These are phyloP conservation scores for Massarina eburnea DNA, from an alignment of 2,329 filamentous ascomycete species.

Conservation along the genomic window DNA sequence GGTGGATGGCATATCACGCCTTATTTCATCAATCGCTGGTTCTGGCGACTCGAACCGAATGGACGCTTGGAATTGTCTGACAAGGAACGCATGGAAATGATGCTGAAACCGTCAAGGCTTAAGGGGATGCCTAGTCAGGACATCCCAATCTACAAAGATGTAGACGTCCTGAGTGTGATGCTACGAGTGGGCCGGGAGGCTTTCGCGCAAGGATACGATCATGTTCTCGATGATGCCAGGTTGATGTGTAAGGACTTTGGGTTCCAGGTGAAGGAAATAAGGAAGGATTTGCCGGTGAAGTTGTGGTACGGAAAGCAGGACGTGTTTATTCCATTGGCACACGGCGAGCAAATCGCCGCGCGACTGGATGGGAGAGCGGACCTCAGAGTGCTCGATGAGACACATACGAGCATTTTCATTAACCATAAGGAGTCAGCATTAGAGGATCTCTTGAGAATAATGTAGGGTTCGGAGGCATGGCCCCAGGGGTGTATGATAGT, in stretches of 20 bases:
- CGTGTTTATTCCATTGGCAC: slow-evolving; percentile 34
- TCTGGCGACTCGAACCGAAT: slow-evolving; percentile 19
- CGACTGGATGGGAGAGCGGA: slow-evolving; percentile 33
- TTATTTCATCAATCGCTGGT: slow-evolving; percentile 22
- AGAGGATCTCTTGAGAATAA: neutral
- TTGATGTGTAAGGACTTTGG: slow-evolving; percentile 31
- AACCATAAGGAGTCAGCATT: neutral
- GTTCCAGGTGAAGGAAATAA: slow-evolving; percentile 41
- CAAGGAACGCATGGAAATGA: slow-evolving; percentile 28
- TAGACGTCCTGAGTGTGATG: slow-evolving; percentile 20
- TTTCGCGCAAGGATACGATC: slow-evolving; percentile 36
- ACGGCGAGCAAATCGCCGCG: slow-evolving; percentile 35
- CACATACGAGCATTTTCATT: slow-evolving; percentile 21
- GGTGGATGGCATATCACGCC: slow-evolving; percentile 31
- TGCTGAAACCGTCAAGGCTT: slow-evolving; percentile 11
- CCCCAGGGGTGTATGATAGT: neutral
- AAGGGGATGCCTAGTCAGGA: slow-evolving; percentile 22
- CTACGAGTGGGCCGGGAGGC: slow-evolving; percentile 23
- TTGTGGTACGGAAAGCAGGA: slow-evolving; percentile 43
- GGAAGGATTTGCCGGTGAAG: slow-evolving; percentile 38
- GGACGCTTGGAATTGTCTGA: slow-evolving; percentile 38
- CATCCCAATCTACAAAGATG: slow-evolving; percentile 20
- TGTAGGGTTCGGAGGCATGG: neutral
- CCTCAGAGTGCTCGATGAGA: slow-evolving; percentile 38
- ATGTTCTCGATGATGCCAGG: slow-evolving; percentile 32